Percentiles rank a stretch among this genome's conserved stretches.
Conservation (phyloP, 192 early-diverging fungal species). For the Coemansia sp. region DNA sequence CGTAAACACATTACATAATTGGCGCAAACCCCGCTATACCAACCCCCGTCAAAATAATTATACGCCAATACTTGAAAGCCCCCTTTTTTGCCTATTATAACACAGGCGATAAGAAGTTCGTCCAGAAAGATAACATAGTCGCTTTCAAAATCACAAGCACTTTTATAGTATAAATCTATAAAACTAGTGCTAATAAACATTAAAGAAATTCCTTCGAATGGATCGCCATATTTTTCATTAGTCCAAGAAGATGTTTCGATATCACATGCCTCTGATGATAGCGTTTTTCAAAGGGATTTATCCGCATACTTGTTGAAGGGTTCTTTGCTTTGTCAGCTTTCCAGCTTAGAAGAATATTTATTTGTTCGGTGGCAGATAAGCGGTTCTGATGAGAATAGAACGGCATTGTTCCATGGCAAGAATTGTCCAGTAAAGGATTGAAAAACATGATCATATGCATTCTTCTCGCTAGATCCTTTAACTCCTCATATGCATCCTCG, state of each 20-base stretch:
- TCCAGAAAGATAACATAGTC: too few relatives aligned
- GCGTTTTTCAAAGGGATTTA: neutral
- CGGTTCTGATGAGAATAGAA: neutral
- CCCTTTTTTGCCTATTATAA: too few relatives aligned
- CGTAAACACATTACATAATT: too few relatives aligned
- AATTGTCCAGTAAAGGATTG: neutral
- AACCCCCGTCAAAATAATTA: too few relatives aligned
- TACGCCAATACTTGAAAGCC: too few relatives aligned
- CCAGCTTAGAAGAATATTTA: neutral
- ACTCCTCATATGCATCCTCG: neutral
- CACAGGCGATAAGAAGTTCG: too few relatives aligned
- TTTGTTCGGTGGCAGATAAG: neutral
- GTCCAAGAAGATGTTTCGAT: neutral
- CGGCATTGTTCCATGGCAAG: neutral
- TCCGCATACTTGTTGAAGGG: neutral
- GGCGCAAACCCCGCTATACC: too few relatives aligned
- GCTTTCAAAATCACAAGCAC: too few relatives aligned
- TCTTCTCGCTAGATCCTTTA: neutral
- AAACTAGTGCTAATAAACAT: neutral
- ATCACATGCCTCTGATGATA: neutral
- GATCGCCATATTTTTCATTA: neutral
- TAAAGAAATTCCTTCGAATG: neutral
- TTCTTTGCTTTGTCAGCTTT: neutral
- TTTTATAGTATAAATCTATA: too few relatives aligned
- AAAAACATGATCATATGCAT: neutral